Evolutionary conservation across 2,329 filamentous ascomycete species (phyloP).

Genomic region (Calonectria hongkongensis): DNA sequence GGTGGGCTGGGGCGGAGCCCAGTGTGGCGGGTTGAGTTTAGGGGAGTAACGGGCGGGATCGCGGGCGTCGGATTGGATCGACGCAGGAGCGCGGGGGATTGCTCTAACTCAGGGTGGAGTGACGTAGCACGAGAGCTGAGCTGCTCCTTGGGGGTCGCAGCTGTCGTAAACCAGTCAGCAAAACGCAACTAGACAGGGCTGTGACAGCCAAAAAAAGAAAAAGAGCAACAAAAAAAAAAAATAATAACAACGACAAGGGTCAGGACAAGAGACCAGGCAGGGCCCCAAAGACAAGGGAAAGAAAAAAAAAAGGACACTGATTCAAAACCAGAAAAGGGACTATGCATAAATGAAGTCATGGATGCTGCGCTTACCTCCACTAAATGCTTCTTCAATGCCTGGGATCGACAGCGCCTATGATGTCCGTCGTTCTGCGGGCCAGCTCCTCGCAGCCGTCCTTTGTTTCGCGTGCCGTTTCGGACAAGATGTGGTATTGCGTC

Average conservation of each 20-base stretch:
- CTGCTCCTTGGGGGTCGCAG: not conserved
- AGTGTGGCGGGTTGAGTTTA: conserved; percentile 26
- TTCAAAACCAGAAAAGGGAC: not conserved
- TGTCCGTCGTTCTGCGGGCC: conserved; percentile 6
- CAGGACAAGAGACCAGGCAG: too few species aligned
- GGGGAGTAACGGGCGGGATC: conserved; percentile 28
- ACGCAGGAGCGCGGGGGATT: conserved; percentile 35
- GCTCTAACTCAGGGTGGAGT: conserved; percentile 23
- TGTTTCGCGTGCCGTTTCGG: conserved; percentile 24
- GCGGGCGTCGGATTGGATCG: conserved; percentile 35
- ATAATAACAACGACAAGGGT: not conserved
- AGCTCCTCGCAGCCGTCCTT: not conserved
- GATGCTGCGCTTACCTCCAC: conserved; percentile 17
- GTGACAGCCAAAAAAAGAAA: conserved; percentile 19
- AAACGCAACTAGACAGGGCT: conserved; percentile 6
- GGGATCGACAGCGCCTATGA: not conserved
- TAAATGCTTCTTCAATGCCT: not conserved
- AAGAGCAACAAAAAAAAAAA: not conserved
- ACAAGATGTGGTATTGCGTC: conserved; percentile 5
- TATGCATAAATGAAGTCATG: conserved; percentile 21
- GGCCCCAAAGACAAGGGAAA: not conserved
- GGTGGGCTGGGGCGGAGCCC: conserved; percentile 22
- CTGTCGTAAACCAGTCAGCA: conserved; percentile 25
- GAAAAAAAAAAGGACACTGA: not conserved
- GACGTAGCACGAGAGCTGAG: conserved; percentile 33